Evolutionary conservation across 768 basidiomycete genomes (phyloP).

Genomic region (Boletus reticulatus): DNA sequence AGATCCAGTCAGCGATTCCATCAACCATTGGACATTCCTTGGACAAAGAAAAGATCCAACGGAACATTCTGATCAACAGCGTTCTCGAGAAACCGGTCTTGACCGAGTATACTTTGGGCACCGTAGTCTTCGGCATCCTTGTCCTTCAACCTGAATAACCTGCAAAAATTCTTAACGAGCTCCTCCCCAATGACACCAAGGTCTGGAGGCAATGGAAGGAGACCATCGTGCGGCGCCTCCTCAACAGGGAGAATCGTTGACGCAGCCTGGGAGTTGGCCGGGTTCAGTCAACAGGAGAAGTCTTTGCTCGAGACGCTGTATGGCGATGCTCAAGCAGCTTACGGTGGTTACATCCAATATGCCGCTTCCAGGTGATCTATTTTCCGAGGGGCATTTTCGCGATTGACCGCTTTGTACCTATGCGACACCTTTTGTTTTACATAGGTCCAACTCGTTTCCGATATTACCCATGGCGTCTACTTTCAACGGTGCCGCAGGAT

Average conservation of each 20-base stretch:
- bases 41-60: constrained; percentile 34
- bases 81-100: constrained; percentile 23
- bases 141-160: constrained; percentile 23
- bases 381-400: neutral
- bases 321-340: constrained; percentile 24
- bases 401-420: neutral
- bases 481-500: no score
- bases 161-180: constrained; percentile 16
- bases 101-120: constrained; percentile 27
- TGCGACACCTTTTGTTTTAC: no score
- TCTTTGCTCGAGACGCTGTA: constrained; percentile 24
- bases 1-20: no score
- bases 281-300: constrained; percentile 15
- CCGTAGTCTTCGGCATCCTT: constrained; percentile 26
- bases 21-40: no score
- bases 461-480: no score
- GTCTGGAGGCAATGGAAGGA: constrained; percentile 30
- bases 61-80: constrained; percentile 18
- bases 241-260: constrained; percentile 12
- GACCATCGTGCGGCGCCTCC: constrained; percentile 15
- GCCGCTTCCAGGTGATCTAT: constrained; percentile 5
- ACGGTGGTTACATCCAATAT: constrained; percentile 19
- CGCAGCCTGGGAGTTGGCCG: constrained; percentile 21
- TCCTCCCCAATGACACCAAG: constrained; percentile 27
- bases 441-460: no score